These are phyloP conservation scores for Phialophora verrucosa DNA, from an alignment of 2,329 filamentous ascomycete species.

Conservation along the genomic window DNA sequence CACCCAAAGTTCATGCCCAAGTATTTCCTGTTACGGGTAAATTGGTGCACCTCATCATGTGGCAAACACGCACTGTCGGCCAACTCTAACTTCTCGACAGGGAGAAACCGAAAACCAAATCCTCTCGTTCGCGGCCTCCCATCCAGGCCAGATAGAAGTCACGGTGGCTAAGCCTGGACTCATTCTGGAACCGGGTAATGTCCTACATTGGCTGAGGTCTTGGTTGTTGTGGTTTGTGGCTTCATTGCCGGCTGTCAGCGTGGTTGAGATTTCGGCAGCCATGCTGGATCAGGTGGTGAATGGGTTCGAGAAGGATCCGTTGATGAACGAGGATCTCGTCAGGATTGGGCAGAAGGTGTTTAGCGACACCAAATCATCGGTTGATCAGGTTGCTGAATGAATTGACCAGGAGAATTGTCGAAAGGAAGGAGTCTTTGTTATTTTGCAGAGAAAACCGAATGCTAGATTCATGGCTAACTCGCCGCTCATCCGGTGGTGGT, in stretches of 20 bases:
- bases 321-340: conserved; percentile 52
- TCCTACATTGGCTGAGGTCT: conserved; percentile 35
- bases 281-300: conserved; percentile 54
- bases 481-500: not conserved
- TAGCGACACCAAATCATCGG: not conserved
- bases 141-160: conserved; percentile 48
- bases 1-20: conserved; percentile 40
- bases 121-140: conserved; percentile 50
- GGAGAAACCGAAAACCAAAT: conserved; percentile 56
- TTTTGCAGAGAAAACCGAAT: not conserved
- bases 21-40: conserved; percentile 57
- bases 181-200: conserved; percentile 45
- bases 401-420: not conserved
- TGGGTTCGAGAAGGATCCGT: conserved; percentile 56
- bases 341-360: conserved; percentile 45
- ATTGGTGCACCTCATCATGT: conserved; percentile 28
- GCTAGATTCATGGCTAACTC: not conserved
- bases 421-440: not conserved
- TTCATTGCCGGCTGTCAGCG: conserved; percentile 36
- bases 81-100: conserved; percentile 42
- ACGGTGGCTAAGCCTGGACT: conserved; percentile 53
- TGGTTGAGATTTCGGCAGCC: conserved; percentile 49
- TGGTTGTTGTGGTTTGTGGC: conserved; percentile 35
- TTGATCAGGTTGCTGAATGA: not conserved
- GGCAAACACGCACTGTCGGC: not conserved